Conservation (phyloP, 2,329 filamentous ascomycete species). For the Curvularia verruculosa region DNA sequence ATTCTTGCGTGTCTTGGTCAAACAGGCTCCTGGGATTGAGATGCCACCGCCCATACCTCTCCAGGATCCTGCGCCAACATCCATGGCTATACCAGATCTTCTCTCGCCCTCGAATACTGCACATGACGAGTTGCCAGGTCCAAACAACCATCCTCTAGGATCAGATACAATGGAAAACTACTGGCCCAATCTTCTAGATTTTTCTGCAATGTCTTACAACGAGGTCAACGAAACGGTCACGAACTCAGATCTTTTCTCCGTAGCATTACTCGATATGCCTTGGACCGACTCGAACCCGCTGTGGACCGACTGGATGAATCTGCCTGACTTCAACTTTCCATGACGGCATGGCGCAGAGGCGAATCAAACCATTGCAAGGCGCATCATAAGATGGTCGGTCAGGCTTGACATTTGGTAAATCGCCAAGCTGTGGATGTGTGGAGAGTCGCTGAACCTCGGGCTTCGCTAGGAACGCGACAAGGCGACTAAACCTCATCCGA, state of each 20-base stretch:
- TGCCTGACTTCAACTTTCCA: constrained; percentile 41
- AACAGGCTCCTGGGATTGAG: constrained; percentile 34
- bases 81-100: constrained; percentile 18
- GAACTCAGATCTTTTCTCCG: constrained; percentile 65
- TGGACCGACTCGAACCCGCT: constrained; percentile 59
- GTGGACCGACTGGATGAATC: constrained; percentile 46
- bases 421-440: background rate
- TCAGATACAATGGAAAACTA: constrained; percentile 25
- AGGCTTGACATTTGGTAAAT: background rate
- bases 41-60: background rate
- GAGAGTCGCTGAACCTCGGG: constrained; percentile 8
- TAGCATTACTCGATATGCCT: constrained; percentile 61
- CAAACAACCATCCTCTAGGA: constrained; percentile 7
- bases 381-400: background rate
- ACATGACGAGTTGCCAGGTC: constrained; percentile 11
- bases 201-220: constrained; percentile 72
- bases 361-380: background rate
- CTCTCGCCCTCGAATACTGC: constrained; percentile 10
- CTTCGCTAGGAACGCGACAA: background rate
- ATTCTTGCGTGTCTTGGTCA: constrained; percentile 57
- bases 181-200: constrained; percentile 56
- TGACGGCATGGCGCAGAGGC: constrained; percentile 2
- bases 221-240: constrained; percentile 71
- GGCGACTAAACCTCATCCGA: constrained; percentile 9
- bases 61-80: constrained; percentile 13